Conservation (phyloP, 768 basidiomycete species). For the Calocera viscosa region DNA sequence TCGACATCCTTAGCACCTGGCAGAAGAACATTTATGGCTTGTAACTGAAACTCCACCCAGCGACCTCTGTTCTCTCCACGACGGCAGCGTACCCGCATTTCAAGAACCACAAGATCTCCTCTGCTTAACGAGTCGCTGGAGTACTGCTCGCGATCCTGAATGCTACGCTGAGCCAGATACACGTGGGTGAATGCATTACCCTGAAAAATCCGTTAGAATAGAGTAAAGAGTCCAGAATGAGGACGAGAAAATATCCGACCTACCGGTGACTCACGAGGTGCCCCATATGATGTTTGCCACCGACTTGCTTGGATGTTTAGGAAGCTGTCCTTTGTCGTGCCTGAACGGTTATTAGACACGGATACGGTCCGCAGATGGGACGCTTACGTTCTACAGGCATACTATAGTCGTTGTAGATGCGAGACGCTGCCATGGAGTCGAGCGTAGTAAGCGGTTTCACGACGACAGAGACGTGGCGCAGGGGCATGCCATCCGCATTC, state of each 20-base stretch:
- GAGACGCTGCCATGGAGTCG: neutral
- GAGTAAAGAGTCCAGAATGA: neutral
- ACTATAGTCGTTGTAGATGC: neutral
- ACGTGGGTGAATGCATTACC: neutral
- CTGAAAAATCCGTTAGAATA: neutral
- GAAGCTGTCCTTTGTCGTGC: neutral
- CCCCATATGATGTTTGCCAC: neutral
- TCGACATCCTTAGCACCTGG: neutral
- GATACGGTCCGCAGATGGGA: neutral
- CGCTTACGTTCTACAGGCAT: neutral
- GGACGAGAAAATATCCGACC: neutral
- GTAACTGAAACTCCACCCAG: neutral
- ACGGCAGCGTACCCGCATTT: neutral
- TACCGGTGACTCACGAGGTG: neutral
- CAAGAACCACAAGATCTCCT: neutral
- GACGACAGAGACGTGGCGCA: neutral
- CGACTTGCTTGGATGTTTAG: neutral
- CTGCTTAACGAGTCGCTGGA: neutral
- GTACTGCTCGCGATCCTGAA: neutral
- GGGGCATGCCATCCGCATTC: neutral
- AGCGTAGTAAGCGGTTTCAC: neutral
- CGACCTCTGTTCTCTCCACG: neutral
- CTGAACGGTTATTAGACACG: neutral
- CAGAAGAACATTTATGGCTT: neutral
- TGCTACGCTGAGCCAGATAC: neutral